Evolutionary conservation across 2,329 filamentous ascomycete genomes (phyloP), one percentile per base, ranked within the genome.

Genomic region (Ceratocystis cubensis): DNA sequence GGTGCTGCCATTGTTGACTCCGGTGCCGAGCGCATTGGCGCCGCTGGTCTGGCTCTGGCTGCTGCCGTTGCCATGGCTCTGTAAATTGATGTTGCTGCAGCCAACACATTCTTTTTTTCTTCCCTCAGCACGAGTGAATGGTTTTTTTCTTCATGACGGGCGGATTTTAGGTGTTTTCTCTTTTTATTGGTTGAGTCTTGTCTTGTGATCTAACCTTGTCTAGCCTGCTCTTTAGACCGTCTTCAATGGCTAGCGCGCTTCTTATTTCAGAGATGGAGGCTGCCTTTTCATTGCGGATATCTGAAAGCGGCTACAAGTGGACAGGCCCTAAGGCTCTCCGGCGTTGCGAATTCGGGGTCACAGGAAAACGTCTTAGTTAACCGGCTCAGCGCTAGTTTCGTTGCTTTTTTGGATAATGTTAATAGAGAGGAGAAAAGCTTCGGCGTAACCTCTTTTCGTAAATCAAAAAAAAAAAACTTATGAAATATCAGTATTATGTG

Each of bases 31-130:
- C 73, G 72, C n/a, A 69, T 75, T 33, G 71, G 72, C 57, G 66
- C 66, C n/a, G 72, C 71, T 33, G 71, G 61, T 25, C 37, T 72
- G 22, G 74, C 71, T 44, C 72, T 72, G 25, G 68, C 73, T 20
- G 72, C 72, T 61, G 74, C 72, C 30, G 50, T 74, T 65, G 74
- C 72, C 25, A 46, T 74, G 3, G 75, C 72, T 53, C 69, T 76
- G 53, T 76, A 72, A 71, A 66, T 53, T 2, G 17, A 17, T 22
- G 22, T n/a, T 64, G 44, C n/a, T 8, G n/a, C 25, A 17, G 48
- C 48, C 46, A 48, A 20, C 50, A 22, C 4, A 15, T 30, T 57
- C 10, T 30, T 20, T n/a, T 57, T 33, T 25, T 57, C 25, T 30
- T 57, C 53, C 48, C 53, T 57, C 53, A 30, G 6, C 28, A 33